Evolutionary conservation across 208 protist species (phyloP), one percentile per base, ranked within the genome.

Genomic region (Balamuthia mandrillaris): DNA sequence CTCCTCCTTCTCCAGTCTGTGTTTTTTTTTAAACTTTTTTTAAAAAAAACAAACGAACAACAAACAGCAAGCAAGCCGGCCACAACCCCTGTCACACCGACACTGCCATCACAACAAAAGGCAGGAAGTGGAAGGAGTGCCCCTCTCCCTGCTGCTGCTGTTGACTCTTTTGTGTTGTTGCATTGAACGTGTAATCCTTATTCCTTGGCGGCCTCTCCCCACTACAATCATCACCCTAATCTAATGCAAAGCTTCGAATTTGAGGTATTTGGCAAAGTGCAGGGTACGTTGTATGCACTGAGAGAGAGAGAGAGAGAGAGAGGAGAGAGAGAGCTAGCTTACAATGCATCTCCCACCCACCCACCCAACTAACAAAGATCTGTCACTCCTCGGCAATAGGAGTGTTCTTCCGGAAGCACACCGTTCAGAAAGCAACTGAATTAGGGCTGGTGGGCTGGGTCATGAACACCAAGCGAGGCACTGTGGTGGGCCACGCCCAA

Each of bases 231-330:
- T n/a, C n/a, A n/a, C n/a, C n/a, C n/a, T n/a, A n/a, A n/a, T n/a
- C n/a, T n/a, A n/a, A n/a, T n/a, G n/a, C n/a, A n/a, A 9, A 31
- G 58, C 12, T 77, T 77, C 66, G 66, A 77, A 39, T 77, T 39
- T 49, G 66, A 77, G 66, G 66, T 77, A 31, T 77, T 77, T 18
- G 66, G 66, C 66, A 77, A 77, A 27, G 66, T 77, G 66, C 66
- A 77, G 56, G 66, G 66, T 77, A 35, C 37, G 39, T 31, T 68
- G 60, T 5, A 68, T 54, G 47, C 18, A 24, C 18, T 54, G 44
- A 37, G 9, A 7, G 33, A 7, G 44, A 7, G 33, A 29, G 3
- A 37, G 44, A 63, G 12, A 24, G n/a, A 7, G 5, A 16, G 16
- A 37, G 5, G 5, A 42, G 5, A 39, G 9, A 70, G 9, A 70